A percentile compares a stretch with the other conserved stretches of the same genome.
These are phyloP conservation scores for Pestalotiopsis fici DNA, from an alignment of 2,329 filamentous ascomycete species.

Conservation along the genomic window DNA sequence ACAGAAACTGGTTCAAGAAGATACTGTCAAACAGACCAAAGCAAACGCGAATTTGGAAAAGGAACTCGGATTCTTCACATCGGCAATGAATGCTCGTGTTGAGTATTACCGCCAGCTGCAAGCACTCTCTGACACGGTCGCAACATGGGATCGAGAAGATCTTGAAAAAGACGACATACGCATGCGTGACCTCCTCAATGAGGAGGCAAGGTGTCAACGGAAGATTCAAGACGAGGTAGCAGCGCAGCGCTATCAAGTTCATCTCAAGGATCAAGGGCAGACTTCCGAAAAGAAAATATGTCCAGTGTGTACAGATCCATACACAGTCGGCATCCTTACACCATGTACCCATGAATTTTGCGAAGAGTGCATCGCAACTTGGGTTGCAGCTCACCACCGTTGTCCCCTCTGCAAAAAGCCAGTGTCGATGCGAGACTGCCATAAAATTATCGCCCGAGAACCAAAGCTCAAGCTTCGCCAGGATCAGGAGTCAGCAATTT, in stretches of 20 bases:
- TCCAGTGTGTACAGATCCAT: conserved; percentile 79
- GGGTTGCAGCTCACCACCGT: conserved; percentile 73
- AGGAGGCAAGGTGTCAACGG: conserved; percentile 53
- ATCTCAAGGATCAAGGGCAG: conserved; percentile 59
- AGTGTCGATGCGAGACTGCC: conserved; percentile 68
- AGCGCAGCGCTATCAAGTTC: conserved; percentile 72
- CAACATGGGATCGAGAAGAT: conserved; percentile 67
- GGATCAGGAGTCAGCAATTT: conserved; percentile 39
- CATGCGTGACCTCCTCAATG: conserved; percentile 40
- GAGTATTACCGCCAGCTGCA: conserved; percentile 93
- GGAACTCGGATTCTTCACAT: conserved; percentile 75
- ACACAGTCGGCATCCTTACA: conserved; percentile 79
- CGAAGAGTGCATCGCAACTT: conserved; percentile 79
- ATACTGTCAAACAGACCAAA: conserved; percentile 54
- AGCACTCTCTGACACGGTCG: conserved; percentile 84
- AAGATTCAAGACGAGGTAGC: conserved; percentile 66
- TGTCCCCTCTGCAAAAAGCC: conserved; percentile 84
- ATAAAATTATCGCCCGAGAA: conserved; percentile 83
- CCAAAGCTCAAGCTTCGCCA: conserved; percentile 69
- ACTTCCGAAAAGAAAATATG: conserved; percentile 70
- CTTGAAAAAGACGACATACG: conserved; percentile 44
- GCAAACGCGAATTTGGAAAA: conserved; percentile 53
- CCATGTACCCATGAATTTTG: conserved; percentile 92
- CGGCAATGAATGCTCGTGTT: conserved; percentile 80
- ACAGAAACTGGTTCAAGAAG: conserved; percentile 59